Evolutionary conservation across 2,329 filamentous ascomycete genomes (phyloP).

Genomic region (Boeremia lycopersici): DNA sequence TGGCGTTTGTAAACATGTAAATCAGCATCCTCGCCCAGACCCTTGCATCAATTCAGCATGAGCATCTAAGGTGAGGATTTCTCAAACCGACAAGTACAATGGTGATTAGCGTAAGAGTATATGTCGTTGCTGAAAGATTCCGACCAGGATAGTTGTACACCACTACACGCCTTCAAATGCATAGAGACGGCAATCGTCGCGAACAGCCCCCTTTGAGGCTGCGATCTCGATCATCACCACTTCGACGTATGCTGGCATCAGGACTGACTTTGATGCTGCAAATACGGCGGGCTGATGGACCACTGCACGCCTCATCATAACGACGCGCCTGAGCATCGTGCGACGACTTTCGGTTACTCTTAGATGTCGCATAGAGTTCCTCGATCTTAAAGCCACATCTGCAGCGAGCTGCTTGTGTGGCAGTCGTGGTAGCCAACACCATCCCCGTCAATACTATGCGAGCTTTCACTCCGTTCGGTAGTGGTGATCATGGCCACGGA

Average conservation of each 20-base stretch:
- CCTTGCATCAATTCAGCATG: not conserved
- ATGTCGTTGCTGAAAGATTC: not conserved
- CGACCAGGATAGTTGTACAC: not conserved
- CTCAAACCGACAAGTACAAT: not conserved
- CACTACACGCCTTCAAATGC: not conserved
- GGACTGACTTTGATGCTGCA: slow-evolving; percentile 54
- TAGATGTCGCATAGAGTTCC: not conserved
- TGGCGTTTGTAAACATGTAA: too few relatives aligned
- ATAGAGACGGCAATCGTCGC: not conserved
- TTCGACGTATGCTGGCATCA: slow-evolving; percentile 49
- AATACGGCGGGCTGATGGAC: slow-evolving; percentile 58
- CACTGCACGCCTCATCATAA: slow-evolving; percentile 59
- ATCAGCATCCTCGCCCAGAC: too few relatives aligned
- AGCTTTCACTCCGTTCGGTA: not conserved
- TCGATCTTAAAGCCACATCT: not conserved
- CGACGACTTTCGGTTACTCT: not conserved
- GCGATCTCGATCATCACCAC: slow-evolving; percentile 54
- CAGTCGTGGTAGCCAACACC: not conserved
- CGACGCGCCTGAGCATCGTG: slow-evolving; percentile 60
- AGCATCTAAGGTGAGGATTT: not conserved
- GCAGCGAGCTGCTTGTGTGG: not conserved
- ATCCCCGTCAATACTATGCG: not conserved
- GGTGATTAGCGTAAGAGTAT: not conserved
- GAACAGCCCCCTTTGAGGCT: slow-evolving; percentile 58
- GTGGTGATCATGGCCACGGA: not conserved